phyloP scores from a whole-genome alignment of 1,139 yeast genomes.

The Magnusiomyces magnusii region DNA sequence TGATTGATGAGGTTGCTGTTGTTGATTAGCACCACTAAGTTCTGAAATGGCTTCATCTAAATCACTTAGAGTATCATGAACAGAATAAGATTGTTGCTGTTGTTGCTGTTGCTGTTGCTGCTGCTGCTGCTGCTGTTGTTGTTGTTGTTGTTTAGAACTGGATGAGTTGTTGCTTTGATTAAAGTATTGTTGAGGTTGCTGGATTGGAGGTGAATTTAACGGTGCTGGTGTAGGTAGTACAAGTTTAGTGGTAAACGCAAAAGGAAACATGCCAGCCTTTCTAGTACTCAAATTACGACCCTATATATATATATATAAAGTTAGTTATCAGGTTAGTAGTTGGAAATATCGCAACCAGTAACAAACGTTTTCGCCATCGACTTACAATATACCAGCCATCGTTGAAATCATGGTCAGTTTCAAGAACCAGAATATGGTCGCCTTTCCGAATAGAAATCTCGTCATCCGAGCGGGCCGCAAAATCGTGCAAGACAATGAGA shows the following conservation, averaged over 20 bases:
- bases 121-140: slow-evolving; percentile 15
- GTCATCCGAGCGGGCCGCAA: slow-evolving; percentile 80
- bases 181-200: slow-evolving; percentile 11
- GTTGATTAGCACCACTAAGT: slow-evolving; percentile 29
- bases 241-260: slow-evolving; percentile 50
- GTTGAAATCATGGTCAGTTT: slow-evolving; percentile 86
- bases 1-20: slow-evolving; percentile 4
- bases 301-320: slow-evolving; percentile 26
- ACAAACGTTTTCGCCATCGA: too few relatives aligned
- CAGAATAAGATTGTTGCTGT: not conserved
- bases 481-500: slow-evolving; percentile 67
- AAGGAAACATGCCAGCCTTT: slow-evolving; percentile 83
- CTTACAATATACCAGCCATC: slow-evolving; percentile 88
- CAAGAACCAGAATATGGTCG: slow-evolving; percentile 78
- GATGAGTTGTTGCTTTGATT: not conserved
- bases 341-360: too few relatives aligned
- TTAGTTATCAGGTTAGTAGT: too few relatives aligned
- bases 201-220: slow-evolving; percentile 24
- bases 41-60: slow-evolving; percentile 82
- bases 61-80: slow-evolving; percentile 58
- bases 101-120: slow-evolving; percentile 17
- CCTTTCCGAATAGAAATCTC: slow-evolving; percentile 76
- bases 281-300: slow-evolving; percentile 69
- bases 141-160: slow-evolving; percentile 15
- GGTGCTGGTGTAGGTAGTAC: slow-evolving; percentile 22